Conservation (phyloP, 768 basidiomycete genomes). For the Suillus placidus region DNA sequence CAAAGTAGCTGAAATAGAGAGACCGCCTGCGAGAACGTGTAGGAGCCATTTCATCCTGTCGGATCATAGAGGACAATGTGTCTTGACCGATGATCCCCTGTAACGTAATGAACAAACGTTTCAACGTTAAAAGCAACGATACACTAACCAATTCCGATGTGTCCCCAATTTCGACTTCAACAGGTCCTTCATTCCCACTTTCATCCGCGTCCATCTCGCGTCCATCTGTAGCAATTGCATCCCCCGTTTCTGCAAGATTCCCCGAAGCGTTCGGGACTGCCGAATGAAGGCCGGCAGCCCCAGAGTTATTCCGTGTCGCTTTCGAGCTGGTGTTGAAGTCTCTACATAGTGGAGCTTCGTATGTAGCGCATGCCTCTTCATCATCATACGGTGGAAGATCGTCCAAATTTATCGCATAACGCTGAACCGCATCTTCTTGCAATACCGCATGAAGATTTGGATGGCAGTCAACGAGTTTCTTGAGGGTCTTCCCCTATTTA, state of each 20-base stretch:
- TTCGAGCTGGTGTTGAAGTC: slow-evolving; percentile 46
- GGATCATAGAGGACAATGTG: slow-evolving; percentile 71
- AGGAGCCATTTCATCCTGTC: slow-evolving; percentile 68
- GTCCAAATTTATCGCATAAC: slow-evolving; percentile 54
- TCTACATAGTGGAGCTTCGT: slow-evolving; percentile 55
- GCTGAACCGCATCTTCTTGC: slow-evolving; percentile 47
- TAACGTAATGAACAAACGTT: slow-evolving; percentile 12
- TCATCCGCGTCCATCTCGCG: slow-evolving; percentile 23
- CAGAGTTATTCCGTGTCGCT: slow-evolving; percentile 18
- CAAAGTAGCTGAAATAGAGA: slow-evolving; percentile 45
- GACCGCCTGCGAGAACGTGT: slow-evolving; percentile 59
- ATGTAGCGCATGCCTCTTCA: slow-evolving; percentile 44
- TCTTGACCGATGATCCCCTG: slow-evolving; percentile 77
- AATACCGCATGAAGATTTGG: slow-evolving; percentile 48
- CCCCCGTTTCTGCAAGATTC: slow-evolving; percentile 6
- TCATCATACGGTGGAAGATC: slow-evolving; percentile 60
- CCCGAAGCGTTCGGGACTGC: background rate
- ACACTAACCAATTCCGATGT: slow-evolving; percentile 28
- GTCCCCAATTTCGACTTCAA: slow-evolving; percentile 14
- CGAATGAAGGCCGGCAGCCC: background rate
- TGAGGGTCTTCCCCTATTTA: slow-evolving; percentile 64
- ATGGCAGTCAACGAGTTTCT: slow-evolving; percentile 49
- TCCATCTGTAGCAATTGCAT: slow-evolving; percentile 15
- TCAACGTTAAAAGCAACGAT: slow-evolving; percentile 3
- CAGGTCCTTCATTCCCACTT: slow-evolving; percentile 19